These are phyloP conservation scores for Alnus rubra DNA, from an alignment of 306 rosid species.

Conservation along the genomic window DNA sequence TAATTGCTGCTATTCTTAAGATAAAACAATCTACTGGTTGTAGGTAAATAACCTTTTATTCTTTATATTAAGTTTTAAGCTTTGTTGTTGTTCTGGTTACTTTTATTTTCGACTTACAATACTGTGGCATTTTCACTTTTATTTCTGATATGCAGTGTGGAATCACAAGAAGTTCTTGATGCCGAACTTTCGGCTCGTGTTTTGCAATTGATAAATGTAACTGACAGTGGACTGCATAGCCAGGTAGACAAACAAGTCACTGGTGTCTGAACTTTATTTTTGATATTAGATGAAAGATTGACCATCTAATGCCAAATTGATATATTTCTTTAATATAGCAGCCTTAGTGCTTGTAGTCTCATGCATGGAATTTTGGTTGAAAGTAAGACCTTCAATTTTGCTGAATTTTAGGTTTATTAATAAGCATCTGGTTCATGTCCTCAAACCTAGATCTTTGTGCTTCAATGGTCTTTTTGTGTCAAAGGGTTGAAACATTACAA, in stretches of 20 bases:
- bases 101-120: not conserved
- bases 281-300: not conserved
- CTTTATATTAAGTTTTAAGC: not conserved
- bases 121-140: not conserved
- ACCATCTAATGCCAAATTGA: not conserved
- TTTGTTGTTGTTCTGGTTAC: not conserved
- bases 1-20: conserved; percentile 89
- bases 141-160: conserved; percentile 59
- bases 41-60: conserved; percentile 54
- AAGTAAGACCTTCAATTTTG: not conserved
- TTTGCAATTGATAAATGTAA: conserved; percentile 82
- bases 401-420: not conserved
- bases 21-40: conserved; percentile 88
- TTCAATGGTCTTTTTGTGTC: no score
- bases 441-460: not conserved
- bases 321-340: not conserved
- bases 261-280: not conserved
- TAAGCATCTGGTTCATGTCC: not conserved
- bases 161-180: conserved; percentile 92
- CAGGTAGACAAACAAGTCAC: conserved; percentile 60
- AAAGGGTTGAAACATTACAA: no score
- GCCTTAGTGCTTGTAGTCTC: not conserved
- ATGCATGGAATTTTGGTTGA: not conserved
- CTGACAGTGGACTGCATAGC: conserved; percentile 88
- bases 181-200: conserved; percentile 98